These are phyloP conservation scores for Phytophthora lateralis DNA, from an alignment of 352 stramenopile species.

Conservation along the genomic window DNA sequence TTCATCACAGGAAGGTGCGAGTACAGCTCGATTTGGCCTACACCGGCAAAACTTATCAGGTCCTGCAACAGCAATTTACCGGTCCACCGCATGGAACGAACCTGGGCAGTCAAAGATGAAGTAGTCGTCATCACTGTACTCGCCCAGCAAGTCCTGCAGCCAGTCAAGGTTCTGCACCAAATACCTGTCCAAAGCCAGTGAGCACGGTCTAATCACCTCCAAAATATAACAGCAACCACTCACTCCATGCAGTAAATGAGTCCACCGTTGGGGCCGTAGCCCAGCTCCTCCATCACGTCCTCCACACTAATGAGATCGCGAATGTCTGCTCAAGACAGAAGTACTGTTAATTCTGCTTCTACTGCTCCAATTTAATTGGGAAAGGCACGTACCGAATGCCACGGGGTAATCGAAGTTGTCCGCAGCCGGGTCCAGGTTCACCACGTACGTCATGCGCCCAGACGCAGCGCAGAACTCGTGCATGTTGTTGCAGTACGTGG, in stretches of 20 bases:
- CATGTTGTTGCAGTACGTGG: conserved; percentile 94
- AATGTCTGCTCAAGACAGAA: conserved; percentile 74
- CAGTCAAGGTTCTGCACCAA: conserved; percentile 95
- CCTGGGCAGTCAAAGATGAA: conserved; percentile 99
- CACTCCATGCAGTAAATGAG: conserved; percentile 99
- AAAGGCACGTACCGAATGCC: conserved; percentile 73
- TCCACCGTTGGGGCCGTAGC: conserved; percentile 97
- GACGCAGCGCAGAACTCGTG: conserved; percentile 90
- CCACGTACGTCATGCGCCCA: conserved; percentile 91
- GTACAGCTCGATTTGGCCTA: conserved; percentile 92
- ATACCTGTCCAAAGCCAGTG: conserved; percentile 51
- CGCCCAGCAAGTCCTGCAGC: conserved; percentile 92
- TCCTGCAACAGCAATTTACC: neutral
- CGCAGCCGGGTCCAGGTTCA: conserved; percentile 97
- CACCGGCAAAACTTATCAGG: conserved; percentile 7
- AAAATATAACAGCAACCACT: conserved; percentile 30
- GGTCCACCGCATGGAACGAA: conserved; percentile 34
- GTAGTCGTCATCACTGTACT: conserved; percentile 95
- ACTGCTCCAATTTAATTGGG: conserved; percentile 13
- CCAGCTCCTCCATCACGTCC: conserved; percentile 97
- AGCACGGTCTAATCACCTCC: conserved; percentile 1
- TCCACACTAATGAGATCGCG: conserved; percentile 96
- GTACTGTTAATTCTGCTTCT: conserved; percentile 14
- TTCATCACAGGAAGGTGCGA: conserved; percentile 93
- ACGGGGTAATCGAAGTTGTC: conserved; percentile 91